Conservation (phyloP, 306 rosid genomes). For the Citrullus mucosospermus region DNA sequence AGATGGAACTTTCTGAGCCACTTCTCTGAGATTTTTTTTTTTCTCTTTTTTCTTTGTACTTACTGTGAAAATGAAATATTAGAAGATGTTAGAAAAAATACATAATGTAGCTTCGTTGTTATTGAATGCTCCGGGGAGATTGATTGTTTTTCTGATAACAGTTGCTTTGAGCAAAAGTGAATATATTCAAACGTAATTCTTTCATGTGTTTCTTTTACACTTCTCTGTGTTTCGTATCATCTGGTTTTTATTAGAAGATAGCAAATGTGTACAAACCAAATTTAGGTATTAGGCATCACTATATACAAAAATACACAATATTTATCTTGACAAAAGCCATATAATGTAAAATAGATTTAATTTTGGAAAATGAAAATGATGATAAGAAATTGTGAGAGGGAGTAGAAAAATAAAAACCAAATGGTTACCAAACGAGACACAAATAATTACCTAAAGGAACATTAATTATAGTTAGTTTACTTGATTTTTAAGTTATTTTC, state of each 20-base stretch:
- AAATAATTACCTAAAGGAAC: too few species aligned
- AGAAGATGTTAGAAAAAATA: slow-evolving; percentile 8
- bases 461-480: too few species aligned
- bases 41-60: slow-evolving; percentile 21
- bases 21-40: slow-evolving; percentile 28
- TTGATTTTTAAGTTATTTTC: too few species aligned
- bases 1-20: slow-evolving; percentile 99
- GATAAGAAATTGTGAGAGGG: too few species aligned
- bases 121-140: background rate
- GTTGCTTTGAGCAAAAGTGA: background rate
- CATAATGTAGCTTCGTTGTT: background rate
- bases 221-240: background rate
- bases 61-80: slow-evolving; percentile 30
- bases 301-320: background rate
- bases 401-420: too few species aligned
- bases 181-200: background rate
- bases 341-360: too few species aligned
- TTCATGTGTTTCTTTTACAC: background rate
- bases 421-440: too few species aligned
- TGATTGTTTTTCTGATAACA: slow-evolving; percentile 1
- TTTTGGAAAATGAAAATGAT: too few species aligned
- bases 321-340: background rate
- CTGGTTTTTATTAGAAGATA: background rate
- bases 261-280: background rate
- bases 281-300: background rate